Base-by-base conservation (phyloP, 441 rosid genomes). In the Pelargonium myrrhifolium region DNA sequence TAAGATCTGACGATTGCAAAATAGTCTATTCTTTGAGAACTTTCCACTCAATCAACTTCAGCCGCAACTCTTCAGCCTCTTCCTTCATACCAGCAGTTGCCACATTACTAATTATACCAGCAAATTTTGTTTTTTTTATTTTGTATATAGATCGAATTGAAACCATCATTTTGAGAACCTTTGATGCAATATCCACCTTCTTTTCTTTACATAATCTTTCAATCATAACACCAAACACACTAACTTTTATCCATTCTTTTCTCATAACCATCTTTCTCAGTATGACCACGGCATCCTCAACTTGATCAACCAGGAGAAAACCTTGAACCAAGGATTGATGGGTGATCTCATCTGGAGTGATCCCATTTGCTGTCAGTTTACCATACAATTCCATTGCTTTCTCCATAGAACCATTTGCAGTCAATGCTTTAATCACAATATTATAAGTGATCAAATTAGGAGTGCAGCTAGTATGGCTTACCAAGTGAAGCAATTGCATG, bases 391-490 rank as follows among this genome's bases (percentile, higher is more conserved):
- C 64, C 76, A 78, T 66, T 5, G 98, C 90, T 69, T 82, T 79
- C 65, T 81, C 77, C 84, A 85, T 78, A 62, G 67, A 62, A 11
- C 89, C 85, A 67, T 72, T 78, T 80, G 71, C 85, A 10, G 83
- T 72, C 14, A 89, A 71, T 63, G 86, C 91, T 72, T 90, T 91
- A 37, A 93, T 93, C 65, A 93, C 68, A 58, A 77, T 82, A 74
- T 93, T 93, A 67, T 85, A 90, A 60, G 84, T 84, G 67, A 93
- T 88, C 86, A 85, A 75, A 43, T 81, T 76, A 22, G 94, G 94
- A 64, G 86, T 70, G 69, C 84, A 87, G 65, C 74, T 68, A 8
- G 78, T 82, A 65, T 78, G 70, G 14, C 76, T 75, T 70, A 90
- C 45, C 76, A 78, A 65, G 67, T 72, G 68, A 58, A 88, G 71